Evolutionary conservation across 805 yeast species (phyloP).

Genomic region (Saturnispora diversa): DNA sequence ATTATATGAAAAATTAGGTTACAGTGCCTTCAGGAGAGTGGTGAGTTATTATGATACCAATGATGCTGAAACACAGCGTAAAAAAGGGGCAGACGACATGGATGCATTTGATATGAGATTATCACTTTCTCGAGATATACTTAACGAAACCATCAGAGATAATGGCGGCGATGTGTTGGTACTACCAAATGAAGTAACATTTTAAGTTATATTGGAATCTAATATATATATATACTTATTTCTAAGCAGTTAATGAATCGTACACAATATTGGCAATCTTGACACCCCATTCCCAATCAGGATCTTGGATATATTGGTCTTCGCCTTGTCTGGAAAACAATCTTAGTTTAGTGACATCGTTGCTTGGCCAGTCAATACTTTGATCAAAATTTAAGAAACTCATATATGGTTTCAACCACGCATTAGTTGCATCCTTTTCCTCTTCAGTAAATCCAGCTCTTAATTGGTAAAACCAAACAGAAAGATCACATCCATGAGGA

Average conservation of each 20-base stretch:
- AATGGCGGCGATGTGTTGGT: slow-evolving; percentile 57
- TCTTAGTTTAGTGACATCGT: slow-evolving; percentile 22
- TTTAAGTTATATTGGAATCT: slow-evolving; percentile 35
- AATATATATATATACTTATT: not conserved
- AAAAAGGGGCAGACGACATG: slow-evolving; percentile 48
- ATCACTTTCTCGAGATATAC: slow-evolving; percentile 48
- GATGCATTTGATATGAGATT: slow-evolving; percentile 90
- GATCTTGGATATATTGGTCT: slow-evolving; percentile 24
- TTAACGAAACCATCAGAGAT: slow-evolving; percentile 43
- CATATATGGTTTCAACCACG: slow-evolving; percentile 28
- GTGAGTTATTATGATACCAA: slow-evolving; percentile 69
- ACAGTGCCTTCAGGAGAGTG: slow-evolving; percentile 76
- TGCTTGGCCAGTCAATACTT: slow-evolving; percentile 27
- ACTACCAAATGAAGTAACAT: slow-evolving; percentile 58
- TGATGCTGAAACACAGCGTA: slow-evolving; percentile 25
- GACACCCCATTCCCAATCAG: slow-evolving; percentile 33
- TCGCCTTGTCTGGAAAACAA: slow-evolving; percentile 27
- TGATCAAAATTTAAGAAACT: slow-evolving; percentile 25
- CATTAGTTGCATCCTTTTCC: slow-evolving; percentile 22
- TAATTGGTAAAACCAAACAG: slow-evolving; percentile 30
- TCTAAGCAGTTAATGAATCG: slow-evolving; percentile 2
- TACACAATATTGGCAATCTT: slow-evolving; percentile 29
- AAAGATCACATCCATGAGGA: slow-evolving; percentile 32
- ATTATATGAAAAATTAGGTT: slow-evolving; percentile 81
- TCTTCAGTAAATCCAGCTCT: slow-evolving; percentile 23